Evolutionary conservation across 441 rosid species (phyloP).

Genomic region (Pelargonium myrrhifolium): DNA sequence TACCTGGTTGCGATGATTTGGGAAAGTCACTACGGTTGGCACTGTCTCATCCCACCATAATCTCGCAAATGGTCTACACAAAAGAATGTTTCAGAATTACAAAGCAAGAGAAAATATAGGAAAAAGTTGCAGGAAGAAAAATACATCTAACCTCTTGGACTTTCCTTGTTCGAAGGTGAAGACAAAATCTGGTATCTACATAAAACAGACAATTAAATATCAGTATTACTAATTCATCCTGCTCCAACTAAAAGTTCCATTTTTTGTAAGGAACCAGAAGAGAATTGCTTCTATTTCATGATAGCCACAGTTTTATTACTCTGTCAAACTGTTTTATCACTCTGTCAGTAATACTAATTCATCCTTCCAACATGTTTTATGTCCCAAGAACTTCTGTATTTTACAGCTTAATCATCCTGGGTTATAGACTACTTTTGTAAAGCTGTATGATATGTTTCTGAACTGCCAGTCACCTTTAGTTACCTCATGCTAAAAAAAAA

Average conservation of each 20-base stretch:
- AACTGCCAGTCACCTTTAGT: neutral
- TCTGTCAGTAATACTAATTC: too few species aligned
- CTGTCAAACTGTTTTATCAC: too few species aligned
- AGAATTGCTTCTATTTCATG: neutral
- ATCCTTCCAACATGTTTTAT: neutral
- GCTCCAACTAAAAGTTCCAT: neutral
- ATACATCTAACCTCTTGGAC: slow-evolving; percentile 4
- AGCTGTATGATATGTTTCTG: neutral
- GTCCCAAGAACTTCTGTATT: neutral
- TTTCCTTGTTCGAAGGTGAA: slow-evolving; percentile 8
- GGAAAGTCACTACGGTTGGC: slow-evolving; percentile 66
- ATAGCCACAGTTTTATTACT: neutral
- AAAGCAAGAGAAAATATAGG: neutral
- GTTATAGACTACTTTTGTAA: neutral
- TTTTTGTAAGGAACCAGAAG: neutral
- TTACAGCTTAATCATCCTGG: slow-evolving; percentile 4
- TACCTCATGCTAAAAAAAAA: neutral
- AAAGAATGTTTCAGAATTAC: neutral
- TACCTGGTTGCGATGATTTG: slow-evolving; percentile 65
- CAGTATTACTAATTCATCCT: neutral
- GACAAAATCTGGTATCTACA: slow-evolving; percentile 50
- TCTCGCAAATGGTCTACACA: slow-evolving; percentile 68
- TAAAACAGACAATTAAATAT: neutral
- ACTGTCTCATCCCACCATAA: slow-evolving; percentile 99
- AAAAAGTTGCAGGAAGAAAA: neutral